A percentile compares a stretch with the other conserved stretches of the same genome.
Conservation (phyloP, 176 grass and related monocot species). For the Triticum monococcum region DNA sequence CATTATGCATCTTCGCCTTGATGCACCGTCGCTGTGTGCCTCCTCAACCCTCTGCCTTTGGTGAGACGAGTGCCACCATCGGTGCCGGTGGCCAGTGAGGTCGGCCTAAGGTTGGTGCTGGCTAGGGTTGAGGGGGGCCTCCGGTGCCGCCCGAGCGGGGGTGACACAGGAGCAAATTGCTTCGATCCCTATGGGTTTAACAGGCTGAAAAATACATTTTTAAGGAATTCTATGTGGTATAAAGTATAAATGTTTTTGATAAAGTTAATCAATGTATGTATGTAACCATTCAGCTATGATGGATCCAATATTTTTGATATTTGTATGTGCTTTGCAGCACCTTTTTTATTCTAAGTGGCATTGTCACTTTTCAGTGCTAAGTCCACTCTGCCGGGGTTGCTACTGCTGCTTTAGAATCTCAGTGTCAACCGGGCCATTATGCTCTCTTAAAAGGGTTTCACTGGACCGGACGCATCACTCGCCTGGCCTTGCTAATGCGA, state of each 20-base stretch:
- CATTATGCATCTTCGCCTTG: no score
- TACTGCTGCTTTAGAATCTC: constrained; percentile 11
- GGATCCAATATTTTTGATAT: neutral
- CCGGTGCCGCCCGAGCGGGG: no score
- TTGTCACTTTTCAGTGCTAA: neutral
- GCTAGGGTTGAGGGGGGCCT: no score
- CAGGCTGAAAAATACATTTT: neutral
- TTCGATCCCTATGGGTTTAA: neutral
- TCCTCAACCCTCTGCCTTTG: no score
- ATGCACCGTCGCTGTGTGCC: no score
- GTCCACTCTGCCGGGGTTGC: neutral
- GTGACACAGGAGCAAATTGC: no score
- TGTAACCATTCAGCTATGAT: neutral
- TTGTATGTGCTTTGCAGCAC: neutral
- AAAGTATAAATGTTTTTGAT: no score
- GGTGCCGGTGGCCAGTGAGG: no score
- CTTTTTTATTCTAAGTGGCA: neutral
- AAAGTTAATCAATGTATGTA: neutral
- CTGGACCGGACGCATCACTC: neutral
- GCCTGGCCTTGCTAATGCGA: neutral
- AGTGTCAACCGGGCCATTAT: neutral
- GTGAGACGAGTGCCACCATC: no score
- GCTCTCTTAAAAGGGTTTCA: neutral
- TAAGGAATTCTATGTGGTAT: neutral
- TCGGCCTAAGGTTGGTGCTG: no score